A percentile compares a stretch with the other conserved stretches of the same genome.
phyloP scores from a whole-genome alignment of 2,329 filamentous ascomycete species.

The Seiridium cupressi region DNA sequence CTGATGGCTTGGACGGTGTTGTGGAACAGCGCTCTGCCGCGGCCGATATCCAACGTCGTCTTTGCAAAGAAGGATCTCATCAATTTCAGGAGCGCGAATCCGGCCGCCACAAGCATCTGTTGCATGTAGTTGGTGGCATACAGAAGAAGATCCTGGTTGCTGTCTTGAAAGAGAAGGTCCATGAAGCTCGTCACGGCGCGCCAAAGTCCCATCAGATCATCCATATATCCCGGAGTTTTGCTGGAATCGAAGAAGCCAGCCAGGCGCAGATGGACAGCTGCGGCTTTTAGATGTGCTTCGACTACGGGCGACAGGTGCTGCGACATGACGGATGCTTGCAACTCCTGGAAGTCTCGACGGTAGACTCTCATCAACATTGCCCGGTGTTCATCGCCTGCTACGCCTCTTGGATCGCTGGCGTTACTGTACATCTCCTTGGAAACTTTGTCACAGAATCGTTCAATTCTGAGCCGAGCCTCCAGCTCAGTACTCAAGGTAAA shows the following conservation, averaged over 20 bases:
- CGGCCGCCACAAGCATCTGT: conserved; percentile 81
- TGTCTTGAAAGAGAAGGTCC: conserved; percentile 59
- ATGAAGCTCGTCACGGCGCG: conserved; percentile 69
- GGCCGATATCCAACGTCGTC: conserved; percentile 69
- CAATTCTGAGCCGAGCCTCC: conserved; percentile 67
- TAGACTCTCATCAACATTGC: conserved; percentile 67
- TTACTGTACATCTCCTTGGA: conserved; percentile 80
- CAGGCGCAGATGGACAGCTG: conserved; percentile 71
- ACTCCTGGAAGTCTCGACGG: conserved; percentile 61
- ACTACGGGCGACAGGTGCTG: conserved; percentile 57
- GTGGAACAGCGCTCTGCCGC: conserved; percentile 68
- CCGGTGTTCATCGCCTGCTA: conserved; percentile 65
- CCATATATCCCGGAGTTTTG: conserved; percentile 66
- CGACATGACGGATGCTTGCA: conserved; percentile 59
- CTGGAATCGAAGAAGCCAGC: conserved; percentile 81
- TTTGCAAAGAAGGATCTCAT: conserved; percentile 74
- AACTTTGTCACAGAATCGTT: conserved; percentile 74
- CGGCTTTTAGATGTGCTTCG: conserved; percentile 68
- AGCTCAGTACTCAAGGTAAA: conserved; percentile 61
- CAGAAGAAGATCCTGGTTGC: conserved; percentile 57
- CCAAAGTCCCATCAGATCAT: conserved; percentile 75
- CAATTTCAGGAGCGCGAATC: conserved; percentile 75
- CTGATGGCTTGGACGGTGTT: conserved; percentile 69
- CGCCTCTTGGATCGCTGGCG: conserved; percentile 68
- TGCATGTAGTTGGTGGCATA: conserved; percentile 76